Evolutionary conservation across 2,329 filamentous ascomycete genomes (phyloP).

Genomic region (Verticillium longisporum): DNA sequence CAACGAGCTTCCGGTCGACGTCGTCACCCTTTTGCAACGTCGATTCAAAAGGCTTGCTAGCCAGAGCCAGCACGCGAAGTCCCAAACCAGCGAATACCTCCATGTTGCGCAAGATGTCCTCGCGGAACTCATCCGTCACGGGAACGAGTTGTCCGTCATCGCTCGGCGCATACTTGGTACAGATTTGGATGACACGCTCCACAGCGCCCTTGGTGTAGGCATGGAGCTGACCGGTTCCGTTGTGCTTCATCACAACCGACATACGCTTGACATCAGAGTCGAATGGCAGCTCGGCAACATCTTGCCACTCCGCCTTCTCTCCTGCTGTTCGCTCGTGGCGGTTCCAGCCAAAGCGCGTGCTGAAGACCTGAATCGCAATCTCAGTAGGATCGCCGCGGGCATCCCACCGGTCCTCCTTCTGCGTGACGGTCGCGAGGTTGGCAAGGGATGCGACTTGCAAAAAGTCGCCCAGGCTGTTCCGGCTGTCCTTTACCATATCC

Average conservation of each 20-base stretch:
- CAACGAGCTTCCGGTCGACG: conserved; percentile 45
- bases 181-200: conserved; percentile 57
- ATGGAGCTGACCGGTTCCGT: conserved; percentile 20
- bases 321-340: conserved; percentile 43
- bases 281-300: conserved; percentile 62
- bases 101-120: conserved; percentile 56
- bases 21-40: conserved; percentile 32
- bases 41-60: conserved; percentile 35
- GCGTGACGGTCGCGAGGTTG: conserved; percentile 43
- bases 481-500: conserved; percentile 32
- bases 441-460: conserved; percentile 53
- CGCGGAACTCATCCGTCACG: conserved; percentile 44
- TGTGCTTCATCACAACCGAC: conserved; percentile 57
- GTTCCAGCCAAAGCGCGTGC: conserved; percentile 58
- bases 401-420: conserved; percentile 43
- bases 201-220: conserved; percentile 59
- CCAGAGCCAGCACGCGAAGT: conserved; percentile 61
- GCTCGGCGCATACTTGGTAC: conserved; percentile 32
- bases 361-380: conserved; percentile 67
- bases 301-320: conserved; percentile 41
- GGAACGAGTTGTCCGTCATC: conserved; percentile 20
- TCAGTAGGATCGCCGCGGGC: conserved; percentile 62
- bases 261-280: conserved; percentile 69
- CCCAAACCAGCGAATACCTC: conserved; percentile 55
- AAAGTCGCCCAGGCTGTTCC: conserved; percentile 40